phyloP scores from a whole-genome alignment of 176 grass and related monocot genomes.

The Avena sativa region DNA sequence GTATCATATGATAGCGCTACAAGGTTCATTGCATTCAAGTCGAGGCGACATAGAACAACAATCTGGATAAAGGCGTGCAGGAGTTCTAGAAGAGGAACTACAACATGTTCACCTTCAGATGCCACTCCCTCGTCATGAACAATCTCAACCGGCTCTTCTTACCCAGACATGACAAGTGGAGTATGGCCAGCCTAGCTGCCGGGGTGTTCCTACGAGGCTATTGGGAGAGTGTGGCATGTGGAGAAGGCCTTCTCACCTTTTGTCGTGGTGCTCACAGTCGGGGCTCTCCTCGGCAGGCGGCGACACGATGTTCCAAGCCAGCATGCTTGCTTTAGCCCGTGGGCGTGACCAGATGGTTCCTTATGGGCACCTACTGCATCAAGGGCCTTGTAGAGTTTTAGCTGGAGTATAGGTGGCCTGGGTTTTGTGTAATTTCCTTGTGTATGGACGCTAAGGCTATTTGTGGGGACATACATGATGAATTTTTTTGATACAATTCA shows the following conservation, averaged over 20 bases:
- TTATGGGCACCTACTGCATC: conserved; percentile 83
- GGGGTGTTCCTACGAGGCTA: conserved; percentile 66
- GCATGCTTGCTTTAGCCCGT: conserved; percentile 53
- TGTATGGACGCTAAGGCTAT: too few species aligned
- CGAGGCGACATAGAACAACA: conserved; percentile 63
- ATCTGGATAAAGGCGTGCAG: conserved; percentile 65
- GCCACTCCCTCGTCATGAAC: conserved; percentile 90
- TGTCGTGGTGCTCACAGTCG: conserved; percentile 44
- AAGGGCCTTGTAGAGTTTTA: conserved; percentile 83
- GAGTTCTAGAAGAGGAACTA: conserved; percentile 86
- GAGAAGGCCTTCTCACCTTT: conserved; percentile 70
- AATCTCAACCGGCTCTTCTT: conserved; percentile 78
- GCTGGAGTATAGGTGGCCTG: not conserved
- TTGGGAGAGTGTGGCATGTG: conserved; percentile 58
- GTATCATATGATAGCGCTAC: conserved; percentile 49
- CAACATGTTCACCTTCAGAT: conserved; percentile 94
- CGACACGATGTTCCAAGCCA: conserved; percentile 45
- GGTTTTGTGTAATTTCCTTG: not conserved
- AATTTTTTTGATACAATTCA: too few species aligned
- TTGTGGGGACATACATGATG: too few species aligned
- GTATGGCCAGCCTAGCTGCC: conserved; percentile 73
- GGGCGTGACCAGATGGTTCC: conserved; percentile 70
- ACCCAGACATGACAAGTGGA: conserved; percentile 69
- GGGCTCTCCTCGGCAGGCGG: conserved; percentile 53
- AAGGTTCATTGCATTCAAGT: conserved; percentile 61